Conservation (phyloP, 2,329 filamentous ascomycete genomes). For the Aspergillus tamarii region DNA sequence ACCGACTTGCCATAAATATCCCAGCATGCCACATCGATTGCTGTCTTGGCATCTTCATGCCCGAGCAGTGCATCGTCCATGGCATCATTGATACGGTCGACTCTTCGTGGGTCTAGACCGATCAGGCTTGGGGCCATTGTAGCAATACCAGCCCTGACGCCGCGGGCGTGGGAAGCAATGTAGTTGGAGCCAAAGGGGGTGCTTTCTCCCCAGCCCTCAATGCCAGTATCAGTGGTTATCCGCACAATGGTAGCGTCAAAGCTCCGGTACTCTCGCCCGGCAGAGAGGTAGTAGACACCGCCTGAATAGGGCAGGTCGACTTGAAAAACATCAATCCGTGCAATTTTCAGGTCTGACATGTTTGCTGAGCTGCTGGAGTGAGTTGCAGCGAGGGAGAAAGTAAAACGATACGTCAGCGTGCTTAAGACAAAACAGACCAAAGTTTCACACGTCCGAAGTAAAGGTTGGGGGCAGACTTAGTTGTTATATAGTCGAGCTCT, state of each 20-base stretch:
- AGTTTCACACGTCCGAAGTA: no score
- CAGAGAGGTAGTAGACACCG: conserved; percentile 22
- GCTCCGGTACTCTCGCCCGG: conserved; percentile 22
- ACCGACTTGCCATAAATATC: conserved; percentile 29
- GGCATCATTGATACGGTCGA: conserved; percentile 33
- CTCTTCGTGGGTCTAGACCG: conserved; percentile 28
- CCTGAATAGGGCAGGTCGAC: conserved; percentile 25
- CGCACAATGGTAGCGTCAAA: conserved; percentile 33
- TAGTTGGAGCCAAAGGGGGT: conserved; percentile 28
- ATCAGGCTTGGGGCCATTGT: conserved; percentile 28
- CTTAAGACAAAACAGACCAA: no score
- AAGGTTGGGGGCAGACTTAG: no score
- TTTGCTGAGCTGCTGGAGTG: background rate
- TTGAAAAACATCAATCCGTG: conserved; percentile 28
- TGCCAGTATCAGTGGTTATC: conserved; percentile 24
- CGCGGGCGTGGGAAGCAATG: conserved; percentile 27
- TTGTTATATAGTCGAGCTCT: no score
- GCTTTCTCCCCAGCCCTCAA: conserved; percentile 33
- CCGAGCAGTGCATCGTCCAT: conserved; percentile 30
- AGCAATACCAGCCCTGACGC: conserved; percentile 29
- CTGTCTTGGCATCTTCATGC: conserved; percentile 29
- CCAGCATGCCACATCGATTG: conserved; percentile 28
- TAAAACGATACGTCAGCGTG: no score
- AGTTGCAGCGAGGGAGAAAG: no score
- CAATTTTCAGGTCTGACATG: background rate